Percentiles rank a stretch among this genome's conserved stretches.
Evolutionary conservation across 345 rosid genomes (phyloP).

Genomic region (Eucalyptus paniculata): DNA sequence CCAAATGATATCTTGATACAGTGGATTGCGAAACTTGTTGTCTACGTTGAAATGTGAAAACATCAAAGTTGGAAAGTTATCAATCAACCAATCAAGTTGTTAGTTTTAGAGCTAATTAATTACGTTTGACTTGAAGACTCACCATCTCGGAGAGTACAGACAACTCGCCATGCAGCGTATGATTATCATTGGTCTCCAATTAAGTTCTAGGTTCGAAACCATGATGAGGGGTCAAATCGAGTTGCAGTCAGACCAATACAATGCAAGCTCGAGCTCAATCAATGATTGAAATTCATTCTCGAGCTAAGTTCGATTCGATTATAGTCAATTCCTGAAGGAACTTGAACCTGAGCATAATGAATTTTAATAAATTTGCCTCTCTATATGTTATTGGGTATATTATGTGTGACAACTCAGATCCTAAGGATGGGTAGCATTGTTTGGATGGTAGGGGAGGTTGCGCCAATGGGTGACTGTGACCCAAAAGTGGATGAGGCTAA

Average conservation of each 20-base stretch:
- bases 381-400: background rate
- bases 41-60: background rate
- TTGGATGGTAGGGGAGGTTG: rapidly evolving
- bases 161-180: background rate
- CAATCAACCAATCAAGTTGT: background rate
- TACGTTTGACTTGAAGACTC: background rate
- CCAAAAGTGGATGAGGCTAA: too few species aligned
- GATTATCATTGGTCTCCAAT: background rate
- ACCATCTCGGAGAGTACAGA: background rate
- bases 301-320: background rate
- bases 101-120: background rate
- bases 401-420: background rate
- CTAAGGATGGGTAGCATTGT: rapidly evolving
- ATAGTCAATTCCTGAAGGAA: rapidly evolving
- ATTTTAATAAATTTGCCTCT: background rate
- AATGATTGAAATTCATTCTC: background rate
- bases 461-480: rapidly evolving
- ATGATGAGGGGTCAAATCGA: background rate
- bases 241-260: background rate
- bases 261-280: background rate
- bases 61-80: background rate
- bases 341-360: background rate
- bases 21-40: background rate
- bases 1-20: background rate
- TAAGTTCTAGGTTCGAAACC: background rate